A percentile compares a stretch with the other conserved stretches of the same genome.
Evolutionary conservation across 768 basidiomycete genomes (phyloP).

Genomic region (Thelephora aurantiotincta): DNA sequence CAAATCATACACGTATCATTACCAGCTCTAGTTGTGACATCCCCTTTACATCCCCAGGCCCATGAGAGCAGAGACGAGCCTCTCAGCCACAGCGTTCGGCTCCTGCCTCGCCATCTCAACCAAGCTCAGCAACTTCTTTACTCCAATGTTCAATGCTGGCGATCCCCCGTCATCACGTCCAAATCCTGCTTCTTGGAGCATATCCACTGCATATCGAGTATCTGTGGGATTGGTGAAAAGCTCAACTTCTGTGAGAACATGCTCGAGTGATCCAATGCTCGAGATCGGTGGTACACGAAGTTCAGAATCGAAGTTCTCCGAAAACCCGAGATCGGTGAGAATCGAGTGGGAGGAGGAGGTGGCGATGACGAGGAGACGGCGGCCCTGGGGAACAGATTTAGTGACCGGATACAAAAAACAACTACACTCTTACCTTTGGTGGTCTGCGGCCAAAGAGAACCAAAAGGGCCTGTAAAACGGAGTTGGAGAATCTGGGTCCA

Average conservation of each 20-base stretch:
- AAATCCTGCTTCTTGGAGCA: constrained; percentile 68
- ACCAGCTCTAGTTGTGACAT: too few species aligned
- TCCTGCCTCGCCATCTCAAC: constrained; percentile 98
- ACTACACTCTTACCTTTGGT: constrained; percentile 56
- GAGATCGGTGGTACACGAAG: constrained; percentile 75
- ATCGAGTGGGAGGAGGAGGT: constrained; percentile 84
- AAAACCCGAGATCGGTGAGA: constrained; percentile 75
- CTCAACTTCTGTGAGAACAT: constrained; percentile 64
- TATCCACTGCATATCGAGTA: constrained; percentile 39
- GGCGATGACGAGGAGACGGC: constrained; percentile 81
- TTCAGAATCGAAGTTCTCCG: constrained; percentile 83
- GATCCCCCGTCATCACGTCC: constrained; percentile 28
- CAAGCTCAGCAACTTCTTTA: constrained; percentile 85
- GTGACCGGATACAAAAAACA: too few species aligned
- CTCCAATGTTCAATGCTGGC: constrained; percentile 60
- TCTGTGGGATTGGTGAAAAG: constrained; percentile 53
- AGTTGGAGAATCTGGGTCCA: constrained; percentile 92
- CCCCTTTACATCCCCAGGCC: constrained; percentile 26
- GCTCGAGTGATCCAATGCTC: constrained; percentile 53
- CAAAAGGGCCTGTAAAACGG: constrained; percentile 79
- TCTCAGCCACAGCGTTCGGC: constrained; percentile 65
- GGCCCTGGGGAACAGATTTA: constrained; percentile 37
- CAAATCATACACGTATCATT: neutral
- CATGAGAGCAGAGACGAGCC: constrained; percentile 51
- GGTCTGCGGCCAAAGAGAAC: constrained; percentile 82